These are phyloP conservation scores for Triticum urartu DNA, from an alignment of 176 grass and related monocot genomes.

Conservation along the genomic window DNA sequence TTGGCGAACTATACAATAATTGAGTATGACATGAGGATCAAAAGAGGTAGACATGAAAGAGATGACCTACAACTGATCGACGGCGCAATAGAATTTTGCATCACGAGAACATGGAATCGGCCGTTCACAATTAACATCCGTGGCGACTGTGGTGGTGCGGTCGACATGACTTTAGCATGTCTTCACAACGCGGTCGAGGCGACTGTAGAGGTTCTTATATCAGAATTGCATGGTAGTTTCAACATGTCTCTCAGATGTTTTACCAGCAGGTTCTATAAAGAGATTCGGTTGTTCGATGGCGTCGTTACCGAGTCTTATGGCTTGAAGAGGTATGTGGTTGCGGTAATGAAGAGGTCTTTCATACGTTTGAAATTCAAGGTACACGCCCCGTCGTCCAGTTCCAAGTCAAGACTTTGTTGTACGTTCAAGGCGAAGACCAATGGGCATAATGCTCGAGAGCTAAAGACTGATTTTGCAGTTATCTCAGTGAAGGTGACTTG, in stretches of 20 bases:
- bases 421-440: not conserved
- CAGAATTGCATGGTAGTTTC: not conserved
- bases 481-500: not conserved
- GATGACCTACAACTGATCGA: not conserved
- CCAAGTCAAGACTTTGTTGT: not conserved
- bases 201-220: not conserved
- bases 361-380: not conserved
- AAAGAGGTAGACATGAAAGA: not conserved
- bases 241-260: not conserved
- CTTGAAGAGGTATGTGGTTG: not conserved
- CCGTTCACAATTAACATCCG: not conserved
- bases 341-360: not conserved
- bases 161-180: not conserved
- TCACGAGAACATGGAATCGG: not conserved
- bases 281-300: not conserved
- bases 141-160: not conserved
- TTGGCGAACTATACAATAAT: not conserved
- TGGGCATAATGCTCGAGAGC: not conserved
- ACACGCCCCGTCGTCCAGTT: not conserved
- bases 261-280: not conserved
- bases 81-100: not conserved
- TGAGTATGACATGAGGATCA: conserved; percentile 12
- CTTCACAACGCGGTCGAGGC: not conserved
- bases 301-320: not conserved
- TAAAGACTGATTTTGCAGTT: not conserved